Evolutionary conservation across 208 protist genomes (phyloP), one percentile per base, ranked within the genome.

Genomic region (Leishmania major): DNA sequence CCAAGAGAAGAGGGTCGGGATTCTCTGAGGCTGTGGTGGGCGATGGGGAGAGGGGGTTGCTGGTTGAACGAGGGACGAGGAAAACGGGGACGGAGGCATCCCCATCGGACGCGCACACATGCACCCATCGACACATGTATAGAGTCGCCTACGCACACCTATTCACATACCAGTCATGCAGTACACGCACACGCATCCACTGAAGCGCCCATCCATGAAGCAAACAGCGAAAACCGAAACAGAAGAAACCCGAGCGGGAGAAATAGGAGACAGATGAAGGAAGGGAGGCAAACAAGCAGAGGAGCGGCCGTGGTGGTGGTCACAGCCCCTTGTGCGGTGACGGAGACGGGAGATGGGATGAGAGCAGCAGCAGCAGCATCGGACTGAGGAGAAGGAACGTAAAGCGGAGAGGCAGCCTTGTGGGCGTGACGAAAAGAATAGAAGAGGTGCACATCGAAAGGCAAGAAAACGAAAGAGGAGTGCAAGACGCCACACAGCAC

Each of bases 301-400:
- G 49, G 15, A 53, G 49, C 15, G 15, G 13, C 28, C 43, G 40
- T 82, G 43, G 37, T 67, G 35, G 37, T 47, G 45, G 62, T 40
- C 35, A 81, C 45, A 74, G 28, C 15, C 55, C 57, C 57, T 22
- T 31, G 57, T 22, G 57, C 57, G 57, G 57, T 31, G 57, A 31
- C 57, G 57, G 57, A 22, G 25, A 10, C 10, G 13, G 55, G 22
- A 80, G 60, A 15, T 35, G 51, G 74, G 62, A 37, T 73, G 43
- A 75, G 43, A 81, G 51, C 28, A 49, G 43, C n/a, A 82, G 53
- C 53, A 40, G 51, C 55, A 53, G 49, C 49, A 53, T 53, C 13
- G 49, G 22, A 28, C 55, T 19, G 55, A 17, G 22, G 55, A 60
- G 25, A 28, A 28, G 1, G 55, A 60, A n/a, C 10, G 15, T 7